Evolutionary conservation across 805 yeast species (phyloP), one percentile per base, ranked within the genome.

Genomic region (Metschnikowia cerradonensis): DNA sequence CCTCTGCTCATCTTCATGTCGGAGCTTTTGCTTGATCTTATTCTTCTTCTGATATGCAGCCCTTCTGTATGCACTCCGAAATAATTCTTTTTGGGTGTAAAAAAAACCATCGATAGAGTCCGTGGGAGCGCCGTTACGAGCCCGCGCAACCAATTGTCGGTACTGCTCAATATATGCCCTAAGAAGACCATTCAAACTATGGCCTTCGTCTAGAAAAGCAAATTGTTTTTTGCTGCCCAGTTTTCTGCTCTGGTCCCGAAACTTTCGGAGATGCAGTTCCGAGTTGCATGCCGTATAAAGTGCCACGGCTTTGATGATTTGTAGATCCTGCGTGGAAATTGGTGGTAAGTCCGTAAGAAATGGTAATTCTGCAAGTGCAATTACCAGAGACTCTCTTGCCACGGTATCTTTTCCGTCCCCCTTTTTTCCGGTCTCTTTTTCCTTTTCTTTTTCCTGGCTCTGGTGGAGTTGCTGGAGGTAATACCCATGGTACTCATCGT

Each of bases 281-380:
- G 88, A 88, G 60, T 88, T 83, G 15, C 73, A 63, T 0, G 90
- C 88, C 1, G 80, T 80, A 59, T 78, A 82, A 48, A 81, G 74
- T 0, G 97, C 97, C 1, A 91, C 81, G 2, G 82, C 60, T 62
- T 88, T 86, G 40, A 92, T 77, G 10, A 86, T 72, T 26, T 85
- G 86, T 26, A 86, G 67, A 63, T 90, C 96, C 31, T 76, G 69
- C 0, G 78, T 62, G 0, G 92, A 80, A 2, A 89, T 71, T 47
- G 65, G 66, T 40, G 69, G 72, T 48, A 63, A 52, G 43, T 59
- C 67, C 38, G 53, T 60, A 45, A 53, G 58, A 68, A 64, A 66
- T 62, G 60, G 50, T 8, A 66, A 59, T 2, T 55, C 55, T 7
- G 35, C 51, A 10, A 71, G 69, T 11, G 45, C 55, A 4, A 10